These are phyloP conservation scores for Penicillium digitatum DNA, from an alignment of 2,329 filamentous ascomycete species.

Conservation along the genomic window DNA sequence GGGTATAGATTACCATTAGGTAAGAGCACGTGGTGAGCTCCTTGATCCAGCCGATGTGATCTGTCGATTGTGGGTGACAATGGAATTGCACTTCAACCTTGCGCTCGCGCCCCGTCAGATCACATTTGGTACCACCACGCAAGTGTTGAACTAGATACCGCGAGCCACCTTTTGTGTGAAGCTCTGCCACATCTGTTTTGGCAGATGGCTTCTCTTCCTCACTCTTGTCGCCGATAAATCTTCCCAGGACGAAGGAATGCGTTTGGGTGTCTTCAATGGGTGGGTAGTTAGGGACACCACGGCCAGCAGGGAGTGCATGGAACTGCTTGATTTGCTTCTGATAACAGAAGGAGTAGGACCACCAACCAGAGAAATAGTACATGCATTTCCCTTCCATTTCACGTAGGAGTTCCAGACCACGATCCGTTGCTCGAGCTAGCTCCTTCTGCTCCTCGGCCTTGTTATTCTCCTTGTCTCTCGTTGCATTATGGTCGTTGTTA, in stretches of 20 bases:
- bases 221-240: slow-evolving; percentile 39
- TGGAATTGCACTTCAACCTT: slow-evolving; percentile 77
- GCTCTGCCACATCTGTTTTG: slow-evolving; percentile 52
- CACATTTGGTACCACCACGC: slow-evolving; percentile 74
- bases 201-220: slow-evolving; percentile 32
- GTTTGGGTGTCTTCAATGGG: slow-evolving; percentile 73
- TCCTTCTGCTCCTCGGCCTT: slow-evolving; percentile 75
- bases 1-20: slow-evolving; percentile 87
- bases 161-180: slow-evolving; percentile 78
- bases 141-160: slow-evolving; percentile 82
- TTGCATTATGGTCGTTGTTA: slow-evolving; percentile 60
- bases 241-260: slow-evolving; percentile 72
- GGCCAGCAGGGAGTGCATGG: slow-evolving; percentile 70
- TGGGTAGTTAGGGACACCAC: slow-evolving; percentile 63
- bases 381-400: slow-evolving; percentile 76
- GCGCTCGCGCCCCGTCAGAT: slow-evolving; percentile 75
- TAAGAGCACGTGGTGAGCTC: slow-evolving; percentile 88
- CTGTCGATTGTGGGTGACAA: slow-evolving; percentile 69
- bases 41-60: slow-evolving; percentile 88
- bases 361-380: slow-evolving; percentile 84
- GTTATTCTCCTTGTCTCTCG: slow-evolving; percentile 53
- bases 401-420: slow-evolving; percentile 74
- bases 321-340: slow-evolving; percentile 84
- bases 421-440: slow-evolving; percentile 68
- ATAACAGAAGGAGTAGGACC: slow-evolving; percentile 95